phyloP scores from a whole-genome alignment of 345 rosid species.

The Corchorus olitorius region DNA sequence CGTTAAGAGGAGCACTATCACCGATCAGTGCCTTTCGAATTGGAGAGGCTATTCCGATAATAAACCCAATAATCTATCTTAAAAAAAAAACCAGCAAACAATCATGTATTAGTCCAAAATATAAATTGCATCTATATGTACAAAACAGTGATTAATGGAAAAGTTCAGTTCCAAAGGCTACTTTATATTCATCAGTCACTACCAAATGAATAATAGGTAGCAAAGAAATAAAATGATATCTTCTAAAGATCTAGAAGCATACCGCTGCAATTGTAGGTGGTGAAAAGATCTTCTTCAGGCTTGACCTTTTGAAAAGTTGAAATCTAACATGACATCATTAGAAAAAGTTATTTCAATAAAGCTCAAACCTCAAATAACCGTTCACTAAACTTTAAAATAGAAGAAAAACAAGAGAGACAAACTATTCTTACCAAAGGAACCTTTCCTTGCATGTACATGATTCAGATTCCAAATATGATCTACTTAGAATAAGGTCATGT shows the following conservation, averaged over 20 bases:
- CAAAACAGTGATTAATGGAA: not conserved
- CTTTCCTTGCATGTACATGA: too few species aligned
- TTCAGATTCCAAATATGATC: too few species aligned
- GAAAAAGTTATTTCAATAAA: not conserved
- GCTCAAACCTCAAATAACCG: not conserved
- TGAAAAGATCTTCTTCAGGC: slow-evolving; percentile 49
- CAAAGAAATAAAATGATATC: not conserved
- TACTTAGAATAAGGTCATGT: too few species aligned
- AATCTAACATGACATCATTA: slow-evolving; percentile 26
- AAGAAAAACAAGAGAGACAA: too few species aligned
- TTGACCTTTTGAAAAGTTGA: slow-evolving; percentile 31
- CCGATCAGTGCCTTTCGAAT: slow-evolving; percentile 49
- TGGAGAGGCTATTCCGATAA: slow-evolving; percentile 47
- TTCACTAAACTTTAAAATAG: not conserved
- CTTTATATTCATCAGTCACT: not conserved
- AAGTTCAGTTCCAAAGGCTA: not conserved
- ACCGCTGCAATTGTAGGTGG: slow-evolving; percentile 66
- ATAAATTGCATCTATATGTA: not conserved
- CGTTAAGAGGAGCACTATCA: slow-evolving; percentile 54
- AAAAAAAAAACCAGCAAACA: not conserved
- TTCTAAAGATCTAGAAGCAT: slow-evolving; percentile 8
- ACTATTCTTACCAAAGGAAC: too few species aligned
- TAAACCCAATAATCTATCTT: slow-evolving; percentile 52
- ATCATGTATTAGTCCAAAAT: not conserved
- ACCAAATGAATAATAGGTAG: not conserved